Base-by-base conservation (phyloP, 805 yeast genomes). In the Ogataea paraovalis region DNA sequence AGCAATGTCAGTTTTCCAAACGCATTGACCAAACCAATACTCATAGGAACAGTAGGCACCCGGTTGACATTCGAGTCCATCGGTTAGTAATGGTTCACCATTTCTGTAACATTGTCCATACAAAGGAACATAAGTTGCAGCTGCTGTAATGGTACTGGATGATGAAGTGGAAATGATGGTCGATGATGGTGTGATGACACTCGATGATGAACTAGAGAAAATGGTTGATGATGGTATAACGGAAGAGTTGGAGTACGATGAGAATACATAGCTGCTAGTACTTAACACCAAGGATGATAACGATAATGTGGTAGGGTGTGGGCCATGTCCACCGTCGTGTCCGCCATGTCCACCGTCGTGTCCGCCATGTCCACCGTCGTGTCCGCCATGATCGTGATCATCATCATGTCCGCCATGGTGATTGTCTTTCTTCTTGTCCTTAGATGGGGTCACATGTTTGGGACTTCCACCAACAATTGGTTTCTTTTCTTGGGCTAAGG, bases 11-110 rank as follows among this genome's bases (percentile, higher is more conserved):
- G 37, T 9, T 38, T 37, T 30, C 41, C 46, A 45, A 18, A 25
- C 44, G 44, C 51, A 48, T 28, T 44, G 48, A 19, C 51, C 51
- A 14, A 25, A 44, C 51, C 51, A 48, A 36, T 41, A 44, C 27
- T 48, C 33, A 21, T 19, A 9, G 6, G 38, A 20, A 42, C 51
- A 48, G 21, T 21, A 28, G 28, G 51, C 51, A 38, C 51, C 51
- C 3, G 43, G 44, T 19, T 44, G 46, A 48, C 51, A 48, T 19
- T 27, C 28, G 20, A 37, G 12, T n/a, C 48, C 48, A 14, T 20
- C 38, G 13, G 37, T 12, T 21, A 43, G 14, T 14, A 45, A 34
- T 3, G 33, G 21, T 23, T 44, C 33, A 34, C 51, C 51, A 34
- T 44, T 39, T 38, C 32, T 41, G 34, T 45, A 45, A 45, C 51